phyloP scores from a whole-genome alignment of 2,329 filamentous ascomycete species.

The Diplodia sapinea region DNA sequence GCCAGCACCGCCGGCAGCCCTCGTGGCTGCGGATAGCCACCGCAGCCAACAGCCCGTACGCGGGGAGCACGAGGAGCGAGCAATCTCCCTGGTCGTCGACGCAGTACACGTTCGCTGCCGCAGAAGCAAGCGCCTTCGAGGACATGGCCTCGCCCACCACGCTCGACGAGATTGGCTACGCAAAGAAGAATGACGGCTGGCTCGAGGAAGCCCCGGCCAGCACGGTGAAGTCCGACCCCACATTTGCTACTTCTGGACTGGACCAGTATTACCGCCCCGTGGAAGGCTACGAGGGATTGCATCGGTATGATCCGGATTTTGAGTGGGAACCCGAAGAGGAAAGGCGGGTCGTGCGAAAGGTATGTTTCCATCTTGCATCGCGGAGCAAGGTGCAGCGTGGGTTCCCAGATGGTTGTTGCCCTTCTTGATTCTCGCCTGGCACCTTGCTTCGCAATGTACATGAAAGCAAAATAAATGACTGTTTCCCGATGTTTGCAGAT shows the following conservation, averaged over 20 bases:
- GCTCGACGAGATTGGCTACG: conserved; percentile 15
- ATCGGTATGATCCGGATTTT: conserved; percentile 64
- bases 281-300: conserved; percentile 63
- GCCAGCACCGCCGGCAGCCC: conserved; percentile 21
- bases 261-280: conserved; percentile 57
- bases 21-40: conserved; percentile 26
- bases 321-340: conserved; percentile 65
- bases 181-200: conserved; percentile 29
- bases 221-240: conserved; percentile 4
- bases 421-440: not conserved
- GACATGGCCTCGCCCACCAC: conserved; percentile 29
- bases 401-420: not conserved
- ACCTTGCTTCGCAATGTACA: not conserved
- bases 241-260: conserved; percentile 46
- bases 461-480: not conserved
- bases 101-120: conserved; percentile 26
- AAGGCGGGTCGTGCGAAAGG: conserved; percentile 60
- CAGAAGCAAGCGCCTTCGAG: conserved; percentile 26
- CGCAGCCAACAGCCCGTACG: conserved; percentile 6
- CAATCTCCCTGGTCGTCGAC: conserved; percentile 23
- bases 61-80: conserved; percentile 12
- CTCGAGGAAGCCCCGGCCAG: conserved; percentile 15
- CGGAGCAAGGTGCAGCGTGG: not conserved
- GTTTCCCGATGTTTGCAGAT: conserved; percentile 44
- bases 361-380: conserved; percentile 39